Base-by-base conservation (phyloP, 1,139 yeast genomes). In the Candida sojae region DNA sequence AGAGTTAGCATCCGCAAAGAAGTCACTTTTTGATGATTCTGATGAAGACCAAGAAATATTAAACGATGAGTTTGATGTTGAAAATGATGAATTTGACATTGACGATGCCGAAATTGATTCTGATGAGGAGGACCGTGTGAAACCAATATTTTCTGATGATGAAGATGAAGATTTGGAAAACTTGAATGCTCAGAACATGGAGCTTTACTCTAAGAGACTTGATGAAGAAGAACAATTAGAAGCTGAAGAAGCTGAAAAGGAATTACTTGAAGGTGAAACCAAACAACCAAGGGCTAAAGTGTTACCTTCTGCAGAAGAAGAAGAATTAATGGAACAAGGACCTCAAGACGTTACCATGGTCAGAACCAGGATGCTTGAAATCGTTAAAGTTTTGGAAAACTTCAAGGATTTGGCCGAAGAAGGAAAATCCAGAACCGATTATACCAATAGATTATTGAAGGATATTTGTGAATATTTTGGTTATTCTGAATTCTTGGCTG, bases 401-500 rank as follows among this genome's bases (percentile, higher is more conserved):
- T 91, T 92, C 71, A 86, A 86, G 62, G 86, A 77, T 43, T 68
- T 91, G 59, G 88, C 93, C 13, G 96, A 91, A 64, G 93, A 84
- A 62, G 96, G 96, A 10, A 83, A 82, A 64, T 85, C 95, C 38
- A 83, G 99, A 71, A 72, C 86, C 29, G 96, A 91, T 53, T 91
- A 93, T 63, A 75, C 82, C 44, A 83, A 82, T 46, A 85, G 96
- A 68, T 76, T 93, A 53, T 68, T 91, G 29, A 79, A 80, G 57
- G 99, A 95, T 69, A 89, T 95, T 46, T 85, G 95, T 66, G 88
- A 86, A 61, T 95, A 95, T 72, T 95, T 92, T 63, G 99, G 99
- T n/a, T 95, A 95, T 71, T 82, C 93, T n/a, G 88, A 84, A 59
- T 91, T 87, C 66, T 79, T 95, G 61, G 99, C 99, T 29, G 97